Conservation (phyloP, 352 stramenopile genomes). For the Phytophthora megakarya region DNA sequence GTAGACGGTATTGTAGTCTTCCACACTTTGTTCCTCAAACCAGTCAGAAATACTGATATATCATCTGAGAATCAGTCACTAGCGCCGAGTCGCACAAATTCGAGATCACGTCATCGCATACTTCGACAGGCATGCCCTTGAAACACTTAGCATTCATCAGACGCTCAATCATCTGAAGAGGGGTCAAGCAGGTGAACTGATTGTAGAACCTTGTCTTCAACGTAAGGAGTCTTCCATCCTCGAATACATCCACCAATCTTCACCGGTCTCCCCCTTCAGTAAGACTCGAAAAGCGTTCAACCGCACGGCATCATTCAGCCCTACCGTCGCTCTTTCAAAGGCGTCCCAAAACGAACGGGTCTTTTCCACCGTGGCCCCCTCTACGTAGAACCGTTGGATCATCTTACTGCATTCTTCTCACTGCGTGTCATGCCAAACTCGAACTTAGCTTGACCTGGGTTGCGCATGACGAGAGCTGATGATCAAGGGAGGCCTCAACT, state of each 20-base stretch:
- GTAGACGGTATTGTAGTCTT: background rate
- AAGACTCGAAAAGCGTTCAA: background rate
- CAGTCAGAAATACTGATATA: constrained; percentile 1
- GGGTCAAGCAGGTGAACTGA: background rate
- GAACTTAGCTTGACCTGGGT: no score
- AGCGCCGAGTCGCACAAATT: background rate
- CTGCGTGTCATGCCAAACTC: no score
- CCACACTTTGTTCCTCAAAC: background rate
- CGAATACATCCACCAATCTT: constrained; percentile 2
- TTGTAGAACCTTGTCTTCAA: background rate
- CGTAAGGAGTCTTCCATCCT: background rate
- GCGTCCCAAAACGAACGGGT: background rate
- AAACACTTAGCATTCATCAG: background rate
- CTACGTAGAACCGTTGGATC: background rate
- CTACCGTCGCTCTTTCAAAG: background rate
- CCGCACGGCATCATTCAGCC: background rate
- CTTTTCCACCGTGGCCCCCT: background rate
- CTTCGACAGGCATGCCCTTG: background rate
- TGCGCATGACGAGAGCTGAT: no score
- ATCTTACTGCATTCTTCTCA: no score
- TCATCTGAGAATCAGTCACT: background rate
- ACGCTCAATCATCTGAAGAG: background rate
- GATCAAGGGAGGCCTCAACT: no score
- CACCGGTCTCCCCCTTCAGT: background rate
- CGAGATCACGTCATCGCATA: no score